Conservation (phyloP, 257 asterid species). For the Dorcoceras hygrometricum region DNA sequence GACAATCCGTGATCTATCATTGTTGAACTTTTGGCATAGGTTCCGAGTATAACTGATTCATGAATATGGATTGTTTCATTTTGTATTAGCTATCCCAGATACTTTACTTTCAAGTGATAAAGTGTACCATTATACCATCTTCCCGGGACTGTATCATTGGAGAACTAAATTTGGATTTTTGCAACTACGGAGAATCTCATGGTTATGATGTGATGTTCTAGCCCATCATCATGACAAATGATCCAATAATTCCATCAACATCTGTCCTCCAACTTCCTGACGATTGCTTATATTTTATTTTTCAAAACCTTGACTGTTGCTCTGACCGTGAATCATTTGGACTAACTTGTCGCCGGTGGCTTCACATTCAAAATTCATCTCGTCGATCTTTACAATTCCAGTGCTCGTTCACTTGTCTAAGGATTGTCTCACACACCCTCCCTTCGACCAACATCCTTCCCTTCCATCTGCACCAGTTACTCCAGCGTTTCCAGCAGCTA, state of each 20-base stretch:
- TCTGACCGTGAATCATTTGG: constrained; percentile 24
- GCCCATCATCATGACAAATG: neutral
- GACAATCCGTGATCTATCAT: too few relatives aligned
- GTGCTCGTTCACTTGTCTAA: constrained; percentile 45
- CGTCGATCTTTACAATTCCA: constrained; percentile 60
- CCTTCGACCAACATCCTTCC: constrained; percentile 29
- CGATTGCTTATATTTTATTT: constrained; percentile 37
- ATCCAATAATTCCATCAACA: neutral
- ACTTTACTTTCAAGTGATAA: neutral
- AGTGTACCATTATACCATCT: neutral
- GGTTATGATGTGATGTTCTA: neutral
- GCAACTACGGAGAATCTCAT: neutral
- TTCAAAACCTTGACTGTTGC: constrained; percentile 27
- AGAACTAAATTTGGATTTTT: too few relatives aligned
- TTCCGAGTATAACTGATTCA: neutral
- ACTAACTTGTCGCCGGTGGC: constrained; percentile 48
- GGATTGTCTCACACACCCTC: constrained; percentile 37
- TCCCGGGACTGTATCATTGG: too few relatives aligned
- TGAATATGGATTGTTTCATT: neutral
- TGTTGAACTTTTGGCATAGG: neutral
- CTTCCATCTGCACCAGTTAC: constrained; percentile 44
- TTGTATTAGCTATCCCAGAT: neutral
- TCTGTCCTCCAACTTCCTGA: constrained; percentile 36
- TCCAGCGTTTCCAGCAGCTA: constrained; percentile 49
- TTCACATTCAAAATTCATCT: constrained; percentile 52